Conservation (phyloP, 2,329 filamentous ascomycete genomes). For the Apiospora kogelbergensis region DNA sequence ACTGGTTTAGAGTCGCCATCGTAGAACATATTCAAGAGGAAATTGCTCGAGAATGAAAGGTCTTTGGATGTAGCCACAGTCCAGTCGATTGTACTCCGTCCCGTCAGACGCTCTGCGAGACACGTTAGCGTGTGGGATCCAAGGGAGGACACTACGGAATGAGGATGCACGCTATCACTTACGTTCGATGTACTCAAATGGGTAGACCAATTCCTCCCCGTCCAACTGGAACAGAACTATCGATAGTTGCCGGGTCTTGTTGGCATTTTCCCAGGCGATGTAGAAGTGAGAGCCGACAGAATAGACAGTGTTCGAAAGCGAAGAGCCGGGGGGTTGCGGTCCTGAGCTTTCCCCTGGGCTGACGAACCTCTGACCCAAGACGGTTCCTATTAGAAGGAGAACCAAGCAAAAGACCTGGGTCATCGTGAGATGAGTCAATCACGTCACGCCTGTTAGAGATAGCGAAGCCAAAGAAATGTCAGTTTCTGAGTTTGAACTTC, state of each 20-base stretch:
- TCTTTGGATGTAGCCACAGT: background rate
- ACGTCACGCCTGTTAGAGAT: too few species aligned
- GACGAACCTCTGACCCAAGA: background rate
- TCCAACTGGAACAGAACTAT: conserved; percentile 9
- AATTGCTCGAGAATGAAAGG: background rate
- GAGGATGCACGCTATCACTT: background rate
- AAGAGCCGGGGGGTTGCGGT: background rate
- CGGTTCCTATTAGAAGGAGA: background rate
- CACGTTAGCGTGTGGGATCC: background rate
- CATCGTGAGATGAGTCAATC: background rate
- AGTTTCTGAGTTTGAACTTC: too few species aligned
- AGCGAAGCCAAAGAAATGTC: too few species aligned
- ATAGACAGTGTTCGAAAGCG: background rate
- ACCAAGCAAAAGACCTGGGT: background rate
- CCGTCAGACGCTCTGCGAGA: background rate
- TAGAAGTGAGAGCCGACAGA: conserved; percentile 9
- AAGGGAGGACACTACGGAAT: too few species aligned
- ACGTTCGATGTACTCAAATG: conserved; percentile 11
- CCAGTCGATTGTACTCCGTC: background rate
- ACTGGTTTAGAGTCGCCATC: conserved; percentile 1
- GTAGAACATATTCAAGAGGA: conserved; percentile 9
- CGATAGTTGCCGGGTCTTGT: background rate
- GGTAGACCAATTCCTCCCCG: background rate
- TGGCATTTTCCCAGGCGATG: conserved; percentile 1
- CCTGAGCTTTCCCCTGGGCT: too few species aligned